A percentile compares a stretch with the other conserved stretches of the same genome.
Evolutionary conservation across 148 eudicot species (phyloP).

Genomic region (Rhododendron simsii): DNA sequence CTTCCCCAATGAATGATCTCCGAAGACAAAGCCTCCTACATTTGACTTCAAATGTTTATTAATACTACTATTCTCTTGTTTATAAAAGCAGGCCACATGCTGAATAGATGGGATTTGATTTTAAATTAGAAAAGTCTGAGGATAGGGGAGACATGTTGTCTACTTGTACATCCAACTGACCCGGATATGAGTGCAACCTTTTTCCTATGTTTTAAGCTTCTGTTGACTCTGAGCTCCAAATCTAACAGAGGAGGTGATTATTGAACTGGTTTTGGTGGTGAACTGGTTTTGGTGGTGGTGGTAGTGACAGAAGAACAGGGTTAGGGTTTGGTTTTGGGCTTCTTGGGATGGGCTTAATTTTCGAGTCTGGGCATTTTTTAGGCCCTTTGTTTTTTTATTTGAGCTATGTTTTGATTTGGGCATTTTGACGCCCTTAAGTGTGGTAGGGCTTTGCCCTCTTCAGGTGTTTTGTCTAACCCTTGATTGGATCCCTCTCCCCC

Average conservation of each 20-base stretch:
- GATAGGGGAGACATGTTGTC: not conserved
- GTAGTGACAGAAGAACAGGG: too few relatives aligned
- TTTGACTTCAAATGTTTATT: not conserved
- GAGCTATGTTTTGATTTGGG: too few relatives aligned
- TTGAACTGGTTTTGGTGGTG: not conserved
- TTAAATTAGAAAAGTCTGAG: conserved; percentile 10
- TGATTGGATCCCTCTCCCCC: too few relatives aligned
- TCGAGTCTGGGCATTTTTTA: too few relatives aligned
- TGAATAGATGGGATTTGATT: not conserved
- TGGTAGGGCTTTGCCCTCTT: too few relatives aligned
- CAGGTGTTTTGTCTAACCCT: too few relatives aligned
- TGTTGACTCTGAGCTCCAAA: not conserved
- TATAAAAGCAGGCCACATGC: not conserved
- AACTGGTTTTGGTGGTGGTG: not conserved
- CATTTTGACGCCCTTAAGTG: too few relatives aligned
- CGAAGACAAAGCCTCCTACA: not conserved
- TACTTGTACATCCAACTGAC: not conserved
- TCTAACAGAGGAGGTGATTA: not conserved
- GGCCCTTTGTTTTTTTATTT: too few relatives aligned
- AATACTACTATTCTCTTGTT: not conserved
- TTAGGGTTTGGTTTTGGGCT: too few relatives aligned
- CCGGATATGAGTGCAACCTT: not conserved
- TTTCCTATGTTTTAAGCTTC: not conserved
- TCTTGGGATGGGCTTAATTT: too few relatives aligned
- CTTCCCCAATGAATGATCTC: not conserved